Percentiles rank a stretch among this genome's conserved stretches.
These are phyloP conservation scores for Basidiobolus heterosporus DNA, from an alignment of 371 early-diverging fungal genomes.

Conservation along the genomic window DNA sequence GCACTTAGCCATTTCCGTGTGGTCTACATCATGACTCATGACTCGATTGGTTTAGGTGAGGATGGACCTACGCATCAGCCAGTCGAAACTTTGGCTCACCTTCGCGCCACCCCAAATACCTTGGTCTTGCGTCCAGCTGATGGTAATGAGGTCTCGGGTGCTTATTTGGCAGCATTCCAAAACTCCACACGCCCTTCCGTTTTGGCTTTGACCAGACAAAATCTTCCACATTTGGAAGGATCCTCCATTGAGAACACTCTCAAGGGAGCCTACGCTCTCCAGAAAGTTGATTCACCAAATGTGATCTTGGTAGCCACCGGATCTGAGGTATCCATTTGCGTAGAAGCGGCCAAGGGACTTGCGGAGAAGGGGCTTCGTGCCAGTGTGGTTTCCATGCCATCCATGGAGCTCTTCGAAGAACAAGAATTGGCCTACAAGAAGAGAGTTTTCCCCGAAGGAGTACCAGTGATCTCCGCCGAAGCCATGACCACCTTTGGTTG, in stretches of 20 bases:
- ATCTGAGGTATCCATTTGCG: slow-evolving; percentile 83
- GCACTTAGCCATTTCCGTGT: slow-evolving; percentile 79
- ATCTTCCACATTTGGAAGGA: slow-evolving; percentile 77
- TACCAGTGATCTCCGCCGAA: slow-evolving; percentile 82
- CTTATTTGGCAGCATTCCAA: slow-evolving; percentile 68
- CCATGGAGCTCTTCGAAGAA: slow-evolving; percentile 83
- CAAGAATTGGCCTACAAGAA: slow-evolving; percentile 76
- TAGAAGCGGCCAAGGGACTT: slow-evolving; percentile 66
- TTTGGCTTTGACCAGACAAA: slow-evolving; percentile 87
- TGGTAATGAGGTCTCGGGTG: slow-evolving; percentile 89
- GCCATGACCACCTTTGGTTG: slow-evolving; percentile 90
- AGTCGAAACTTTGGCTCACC: slow-evolving; percentile 86
- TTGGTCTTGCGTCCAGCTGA: slow-evolving; percentile 86
- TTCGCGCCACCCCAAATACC: slow-evolving; percentile 91
- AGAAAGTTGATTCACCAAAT: slow-evolving; percentile 37
- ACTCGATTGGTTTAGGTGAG: slow-evolving; percentile 95
- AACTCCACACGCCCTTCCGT: slow-evolving; percentile 63
- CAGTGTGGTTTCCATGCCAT: slow-evolving; percentile 93
- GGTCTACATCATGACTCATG: slow-evolving; percentile 97
- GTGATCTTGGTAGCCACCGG: slow-evolving; percentile 84
- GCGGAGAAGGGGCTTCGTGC: slow-evolving; percentile 33
- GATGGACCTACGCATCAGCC: slow-evolving; percentile 99
- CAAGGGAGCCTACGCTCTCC: slow-evolving; percentile 64
- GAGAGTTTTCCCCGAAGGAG: slow-evolving; percentile 59
- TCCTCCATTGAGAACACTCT: slow-evolving; percentile 62